Base-by-base conservation (phyloP, 768 basidiomycete species). In the Nidularia pulvinata region DNA sequence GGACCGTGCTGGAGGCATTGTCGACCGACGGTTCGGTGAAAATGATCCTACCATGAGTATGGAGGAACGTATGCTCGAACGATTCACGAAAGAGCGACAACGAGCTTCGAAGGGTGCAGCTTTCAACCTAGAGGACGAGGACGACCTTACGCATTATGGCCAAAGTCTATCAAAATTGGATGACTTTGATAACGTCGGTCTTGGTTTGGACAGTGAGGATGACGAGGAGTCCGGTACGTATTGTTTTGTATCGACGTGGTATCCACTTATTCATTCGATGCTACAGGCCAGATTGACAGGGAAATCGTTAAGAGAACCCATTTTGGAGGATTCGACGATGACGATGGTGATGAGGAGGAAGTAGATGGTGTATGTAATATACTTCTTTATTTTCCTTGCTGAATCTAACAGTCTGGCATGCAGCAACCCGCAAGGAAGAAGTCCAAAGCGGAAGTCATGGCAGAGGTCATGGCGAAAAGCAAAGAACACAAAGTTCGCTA, bases 1-100 rank as follows among this genome's bases (percentile, higher is more conserved):
- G 59, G 86, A 83, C 47, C 89, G 86, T 57, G 85, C 89, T 7
- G 95, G 95, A 5, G 92, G 95, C 5, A 87, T 99, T 54, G 74
- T 95, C 53, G 97, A 99, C 70, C 83, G 93, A 49, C 88, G 97
- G 16, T 98, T 98, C 65, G 97, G 97, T 72, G 97, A 99, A 81
- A 88, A 92, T 65, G 87, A 98, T 57, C 87, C 95, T 1, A 81
- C 86, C 7, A 86, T 98, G 82, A 88, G 91, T n/a, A 76, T 94
- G 33, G 97, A 99, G 67, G 96, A 98, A 59, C 89, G 94, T 56
- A 98, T 98, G 88, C 79, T 98, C 36, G 95, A 96, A 69, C 88
- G 97, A 33, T 98, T 98, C 67, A 98, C 95, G 7, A 81, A 81
- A 58, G 95, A 98, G 70, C 77, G 93, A 55, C 92, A 95, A 65